These are phyloP conservation scores for Paecilomyces niveus DNA, from an alignment of 2,329 filamentous ascomycete genomes.

Conservation along the genomic window DNA sequence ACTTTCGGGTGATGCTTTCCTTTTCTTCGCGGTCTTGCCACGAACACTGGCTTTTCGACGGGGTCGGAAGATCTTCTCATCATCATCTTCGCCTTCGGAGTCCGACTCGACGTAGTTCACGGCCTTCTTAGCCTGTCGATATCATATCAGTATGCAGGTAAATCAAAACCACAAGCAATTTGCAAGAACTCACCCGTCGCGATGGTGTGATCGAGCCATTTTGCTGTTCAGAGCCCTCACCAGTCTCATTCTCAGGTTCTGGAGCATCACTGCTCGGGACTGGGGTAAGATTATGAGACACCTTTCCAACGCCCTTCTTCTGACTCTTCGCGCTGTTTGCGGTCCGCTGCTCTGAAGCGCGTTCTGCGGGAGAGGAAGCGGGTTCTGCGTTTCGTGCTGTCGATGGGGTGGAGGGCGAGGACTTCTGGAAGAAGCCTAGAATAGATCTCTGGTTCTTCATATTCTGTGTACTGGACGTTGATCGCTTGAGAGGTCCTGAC, in stretches of 20 bases:
- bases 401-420: conserved; percentile 40
- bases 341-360: conserved; percentile 22
- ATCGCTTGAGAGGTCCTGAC: conserved; percentile 30
- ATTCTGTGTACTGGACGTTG: conserved; percentile 35
- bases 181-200: conserved; percentile 56
- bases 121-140: conserved; percentile 49
- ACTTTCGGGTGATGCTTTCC: conserved; percentile 60
- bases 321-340: conserved; percentile 33
- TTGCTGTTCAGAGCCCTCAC: conserved; percentile 29
- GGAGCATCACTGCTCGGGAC: conserved; percentile 72
- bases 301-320: conserved; percentile 32
- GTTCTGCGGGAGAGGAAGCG: conserved; percentile 29
- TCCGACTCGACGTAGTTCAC: conserved; percentile 78
- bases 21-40: conserved; percentile 47
- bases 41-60: conserved; percentile 39
- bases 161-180: conserved; percentile 4
- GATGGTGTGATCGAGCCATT: conserved; percentile 61
- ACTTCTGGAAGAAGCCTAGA: conserved; percentile 68
- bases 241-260: conserved; percentile 55
- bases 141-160: conserved; percentile 3
- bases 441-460: conserved; percentile 64
- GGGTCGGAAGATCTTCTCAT: conserved; percentile 62
- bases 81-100: conserved; percentile 61
- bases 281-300: conserved; percentile 55
- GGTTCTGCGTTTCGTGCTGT: conserved; percentile 22